Base-by-base conservation (phyloP, 768 basidiomycete genomes). In the Panellus pusillus region DNA sequence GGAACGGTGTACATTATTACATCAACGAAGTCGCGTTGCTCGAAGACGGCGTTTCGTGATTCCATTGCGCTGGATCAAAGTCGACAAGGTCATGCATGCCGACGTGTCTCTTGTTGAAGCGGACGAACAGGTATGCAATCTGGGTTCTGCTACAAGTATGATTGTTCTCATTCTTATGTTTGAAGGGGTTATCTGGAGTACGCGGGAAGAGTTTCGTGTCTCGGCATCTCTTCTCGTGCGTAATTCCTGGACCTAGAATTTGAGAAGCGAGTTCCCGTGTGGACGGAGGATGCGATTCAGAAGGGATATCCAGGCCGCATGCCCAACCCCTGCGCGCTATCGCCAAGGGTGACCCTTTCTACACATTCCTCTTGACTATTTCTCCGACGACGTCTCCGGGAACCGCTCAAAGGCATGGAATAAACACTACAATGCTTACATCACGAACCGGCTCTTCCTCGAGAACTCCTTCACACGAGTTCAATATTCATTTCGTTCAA, bases 371-470 rank as follows among this genome's bases (percentile, higher is more conserved):
- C 45, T 57, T 12, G 50, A 52, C 29, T 52, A 38, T 37, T 58
- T 54, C 38, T 31, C 39, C 3, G 68, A 70, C 46, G 66, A 71
- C 55, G 66, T 68, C 8, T 71, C 66, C 14, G 68, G 68, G 1
- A 68, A 69, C 31, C n/a, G 55, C 4, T 64, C 57, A 7, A 70
- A 70, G 49, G 47, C 54, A 20, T 70, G 60, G 57, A 70, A 70
- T 44, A 64, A 66, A 24, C 69, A 70, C 31, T 55, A 31, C 11
- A 68, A 65, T 31, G 48, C 63, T 0, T 68, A 66, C 44, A 52
- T 65, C 43, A 50, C 62, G 0, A 58, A 68, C 40, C 31, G 54
- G 61, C 51, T 38, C 58, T 70, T 0, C 66, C 63, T 3, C 47
- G 58, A 14, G 32, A 48, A 5, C 51, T 68, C 18, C 37, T 68